phyloP scores from a whole-genome alignment of 331 rosid species.

The Rhamnella rubrinervis region DNA sequence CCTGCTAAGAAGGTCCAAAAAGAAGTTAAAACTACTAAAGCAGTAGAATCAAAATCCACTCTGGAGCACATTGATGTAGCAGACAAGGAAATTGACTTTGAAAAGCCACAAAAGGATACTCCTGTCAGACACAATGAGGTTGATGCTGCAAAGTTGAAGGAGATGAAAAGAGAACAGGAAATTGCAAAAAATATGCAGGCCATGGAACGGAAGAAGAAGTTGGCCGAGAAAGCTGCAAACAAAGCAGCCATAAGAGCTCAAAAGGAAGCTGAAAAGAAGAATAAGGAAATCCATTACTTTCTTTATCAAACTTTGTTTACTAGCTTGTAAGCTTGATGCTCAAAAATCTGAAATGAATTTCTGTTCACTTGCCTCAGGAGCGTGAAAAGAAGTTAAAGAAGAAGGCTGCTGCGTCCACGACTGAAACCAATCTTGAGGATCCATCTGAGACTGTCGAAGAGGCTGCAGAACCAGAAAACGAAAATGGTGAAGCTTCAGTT shows the following conservation, averaged over 20 bases:
- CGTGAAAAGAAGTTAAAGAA: constrained; percentile 92
- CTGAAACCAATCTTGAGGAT: constrained; percentile 46
- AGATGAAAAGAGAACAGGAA: constrained; percentile 84
- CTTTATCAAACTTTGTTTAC: not conserved
- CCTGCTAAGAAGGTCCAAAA: constrained; percentile 55
- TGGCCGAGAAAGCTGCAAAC: constrained; percentile 80
- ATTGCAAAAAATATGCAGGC: constrained; percentile 81
- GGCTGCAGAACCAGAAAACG: constrained; percentile 50
- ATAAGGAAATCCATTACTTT: constrained; percentile 47
- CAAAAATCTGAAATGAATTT: constrained; percentile 18
- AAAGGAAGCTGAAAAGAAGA: constrained; percentile 94
- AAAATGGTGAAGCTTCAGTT: constrained; percentile 38
- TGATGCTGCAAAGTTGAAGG: constrained; percentile 68
- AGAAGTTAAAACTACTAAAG: constrained; percentile 57
- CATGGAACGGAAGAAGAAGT: constrained; percentile 81
- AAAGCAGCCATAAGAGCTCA: constrained; percentile 72
- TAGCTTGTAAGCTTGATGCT: not conserved
- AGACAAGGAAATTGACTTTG: constrained; percentile 51
- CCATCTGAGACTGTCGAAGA: constrained; percentile 38
- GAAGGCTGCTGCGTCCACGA: constrained; percentile 43
- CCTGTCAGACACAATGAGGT: constrained; percentile 48
- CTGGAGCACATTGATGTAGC: constrained; percentile 35
- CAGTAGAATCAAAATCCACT: constrained; percentile 35
- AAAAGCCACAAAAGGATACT: constrained; percentile 42
- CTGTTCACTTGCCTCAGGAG: constrained; percentile 43